A percentile compares a stretch with the other conserved stretches of the same genome.
Conservation (phyloP, 805 yeast genomes). For the Sugiyamaella americana region DNA sequence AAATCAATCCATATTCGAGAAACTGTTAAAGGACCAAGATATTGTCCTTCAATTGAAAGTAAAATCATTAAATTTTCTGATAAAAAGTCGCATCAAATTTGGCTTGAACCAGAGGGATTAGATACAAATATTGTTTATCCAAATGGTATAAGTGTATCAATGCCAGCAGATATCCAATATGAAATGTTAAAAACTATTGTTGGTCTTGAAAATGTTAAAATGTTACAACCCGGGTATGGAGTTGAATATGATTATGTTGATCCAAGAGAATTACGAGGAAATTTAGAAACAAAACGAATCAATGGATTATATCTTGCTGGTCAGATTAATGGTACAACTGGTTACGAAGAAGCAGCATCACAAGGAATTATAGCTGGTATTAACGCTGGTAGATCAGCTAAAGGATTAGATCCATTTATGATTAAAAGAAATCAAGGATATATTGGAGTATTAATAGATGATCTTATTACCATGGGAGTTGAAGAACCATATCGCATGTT, state of each 20-base stretch:
- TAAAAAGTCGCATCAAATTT: constrained; percentile 69
- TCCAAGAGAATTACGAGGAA: constrained; percentile 74
- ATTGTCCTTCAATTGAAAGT: constrained; percentile 94
- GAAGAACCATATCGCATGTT: constrained; percentile 98
- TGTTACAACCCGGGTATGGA: constrained; percentile 97
- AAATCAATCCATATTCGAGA: constrained; percentile 87
- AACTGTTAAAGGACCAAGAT: constrained; percentile 92
- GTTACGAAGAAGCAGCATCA: constrained; percentile 97
- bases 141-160: constrained; percentile 90
- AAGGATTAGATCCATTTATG: constrained; percentile 39
- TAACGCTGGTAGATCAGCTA: constrained; percentile 70
- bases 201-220: constrained; percentile 81
- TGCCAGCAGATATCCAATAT: constrained; percentile 90
- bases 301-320: constrained; percentile 86
- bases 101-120: constrained; percentile 97
- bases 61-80: constrained; percentile 76
- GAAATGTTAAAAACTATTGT: constrained; percentile 69
- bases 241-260: constrained; percentile 96
- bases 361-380: constrained; percentile 96
- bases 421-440: constrained; percentile 79
- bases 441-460: constrained; percentile 89
- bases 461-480: constrained; percentile 89
- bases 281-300: constrained; percentile 76
- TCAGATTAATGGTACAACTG: constrained; percentile 97
- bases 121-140: constrained; percentile 88